Conservation (phyloP, 306 rosid species). For the Ormosia emarginata region DNA sequence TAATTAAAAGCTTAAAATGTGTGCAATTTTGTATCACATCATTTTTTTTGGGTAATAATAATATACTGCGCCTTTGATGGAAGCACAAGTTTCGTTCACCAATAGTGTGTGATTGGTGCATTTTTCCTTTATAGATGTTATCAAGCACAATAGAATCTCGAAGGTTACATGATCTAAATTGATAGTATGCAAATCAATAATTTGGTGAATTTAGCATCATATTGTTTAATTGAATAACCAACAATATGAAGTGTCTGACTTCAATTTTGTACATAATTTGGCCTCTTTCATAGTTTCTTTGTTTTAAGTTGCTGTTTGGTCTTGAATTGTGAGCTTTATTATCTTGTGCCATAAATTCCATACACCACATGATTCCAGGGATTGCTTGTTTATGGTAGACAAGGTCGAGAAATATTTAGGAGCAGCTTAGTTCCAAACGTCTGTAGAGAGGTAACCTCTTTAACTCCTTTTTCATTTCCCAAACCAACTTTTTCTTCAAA, state of each 20-base stretch:
- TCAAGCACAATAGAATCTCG: neutral
- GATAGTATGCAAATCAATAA: neutral
- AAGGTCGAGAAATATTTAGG: slow-evolving; percentile 83
- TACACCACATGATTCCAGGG: slow-evolving; percentile 63
- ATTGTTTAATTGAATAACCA: slow-evolving; percentile 1
- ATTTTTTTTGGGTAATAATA: neutral
- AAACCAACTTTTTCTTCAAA: neutral
- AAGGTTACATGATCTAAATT: neutral
- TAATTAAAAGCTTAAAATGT: too few relatives aligned
- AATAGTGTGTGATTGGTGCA: neutral
- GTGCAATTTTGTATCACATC: too few relatives aligned
- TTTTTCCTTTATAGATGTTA: neutral
- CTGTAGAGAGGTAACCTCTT: slow-evolving; percentile 74
- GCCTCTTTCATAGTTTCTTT: slow-evolving; percentile 4
- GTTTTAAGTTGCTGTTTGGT: neutral
- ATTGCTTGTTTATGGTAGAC: slow-evolving; percentile 85
- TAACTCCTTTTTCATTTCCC: neutral
- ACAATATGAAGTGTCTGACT: neutral
- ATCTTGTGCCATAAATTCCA: slow-evolving; percentile 6
- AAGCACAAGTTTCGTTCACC: neutral
- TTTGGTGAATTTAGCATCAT: neutral
- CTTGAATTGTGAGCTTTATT: neutral
- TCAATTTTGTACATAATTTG: neutral
- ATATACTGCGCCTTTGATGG: neutral
- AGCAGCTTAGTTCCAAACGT: slow-evolving; percentile 68